phyloP scores from a whole-genome alignment of 768 basidiomycete species.

The Suillus subluteus region DNA sequence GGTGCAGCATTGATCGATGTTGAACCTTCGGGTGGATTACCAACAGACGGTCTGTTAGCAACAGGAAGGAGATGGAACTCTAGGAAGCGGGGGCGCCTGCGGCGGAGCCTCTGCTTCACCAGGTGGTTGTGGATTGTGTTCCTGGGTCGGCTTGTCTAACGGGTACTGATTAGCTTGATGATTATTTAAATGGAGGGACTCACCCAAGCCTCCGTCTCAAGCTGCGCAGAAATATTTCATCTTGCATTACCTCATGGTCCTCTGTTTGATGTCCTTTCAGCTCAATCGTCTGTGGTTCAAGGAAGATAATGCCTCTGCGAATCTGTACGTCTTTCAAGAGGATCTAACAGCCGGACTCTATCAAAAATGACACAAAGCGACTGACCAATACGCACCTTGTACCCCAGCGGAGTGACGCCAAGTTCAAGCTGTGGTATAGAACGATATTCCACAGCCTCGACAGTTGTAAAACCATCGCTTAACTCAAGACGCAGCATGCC shows the following conservation, averaged over 20 bases:
- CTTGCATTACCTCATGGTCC: constrained; percentile 64
- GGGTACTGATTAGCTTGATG: constrained; percentile 1
- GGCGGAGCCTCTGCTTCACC: not conserved
- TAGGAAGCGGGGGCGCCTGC: not conserved
- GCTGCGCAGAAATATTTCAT: constrained; percentile 60
- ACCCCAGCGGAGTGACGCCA: constrained; percentile 79
- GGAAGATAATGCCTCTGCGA: constrained; percentile 71
- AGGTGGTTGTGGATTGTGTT: constrained; percentile 14
- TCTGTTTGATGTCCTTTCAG: constrained; percentile 64
- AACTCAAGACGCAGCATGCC: constrained; percentile 78
- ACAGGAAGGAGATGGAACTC: not conserved
- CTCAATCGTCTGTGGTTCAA: constrained; percentile 69
- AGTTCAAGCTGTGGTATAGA: constrained; percentile 66
- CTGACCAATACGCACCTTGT: constrained; percentile 58
- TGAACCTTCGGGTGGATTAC: not conserved
- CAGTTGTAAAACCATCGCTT: constrained; percentile 70
- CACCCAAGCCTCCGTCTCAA: constrained; percentile 73
- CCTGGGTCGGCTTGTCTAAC: constrained; percentile 31
- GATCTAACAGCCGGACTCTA: constrained; percentile 46
- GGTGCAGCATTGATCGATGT: not conserved
- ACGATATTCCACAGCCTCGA: constrained; percentile 82
- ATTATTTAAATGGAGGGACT: constrained; percentile 22
- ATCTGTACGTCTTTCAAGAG: constrained; percentile 70
- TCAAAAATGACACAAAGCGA: not conserved
- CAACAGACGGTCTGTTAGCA: constrained; percentile 2